Evolutionary conservation across 1,139 yeast genomes (phyloP).

Genomic region (Saccharomyces hybrid): DNA sequence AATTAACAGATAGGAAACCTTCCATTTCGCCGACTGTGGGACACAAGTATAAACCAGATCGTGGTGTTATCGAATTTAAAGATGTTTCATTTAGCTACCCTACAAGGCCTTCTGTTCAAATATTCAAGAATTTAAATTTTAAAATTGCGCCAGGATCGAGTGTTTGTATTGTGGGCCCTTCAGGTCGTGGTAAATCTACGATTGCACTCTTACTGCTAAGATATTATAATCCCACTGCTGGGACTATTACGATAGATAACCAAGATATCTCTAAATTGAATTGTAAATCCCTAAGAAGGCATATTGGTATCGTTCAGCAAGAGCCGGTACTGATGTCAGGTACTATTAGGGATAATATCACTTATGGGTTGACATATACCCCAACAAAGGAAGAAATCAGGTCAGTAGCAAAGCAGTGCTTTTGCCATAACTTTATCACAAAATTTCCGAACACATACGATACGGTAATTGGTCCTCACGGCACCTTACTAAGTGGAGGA

Average conservation of each 20-base stretch:
- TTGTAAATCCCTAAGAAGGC: conserved; percentile 62
- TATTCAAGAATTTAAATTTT: conserved; percentile 59
- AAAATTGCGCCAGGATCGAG: conserved; percentile 75
- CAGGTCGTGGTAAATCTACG: conserved; percentile 93
- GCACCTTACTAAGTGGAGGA: conserved; percentile 82
- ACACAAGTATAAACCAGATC: conserved; percentile 28
- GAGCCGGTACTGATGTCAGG: conserved; percentile 93
- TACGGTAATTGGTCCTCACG: conserved; percentile 79
- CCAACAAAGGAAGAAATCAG: conserved; percentile 53
- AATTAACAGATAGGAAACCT: conserved; percentile 71
- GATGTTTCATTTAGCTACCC: conserved; percentile 75
- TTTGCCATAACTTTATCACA: conserved; percentile 63
- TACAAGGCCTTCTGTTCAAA: conserved; percentile 65
- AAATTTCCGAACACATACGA: conserved; percentile 77
- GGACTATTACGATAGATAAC: conserved; percentile 60
- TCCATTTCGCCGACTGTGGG: conserved; percentile 60
- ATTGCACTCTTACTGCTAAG: conserved; percentile 71
- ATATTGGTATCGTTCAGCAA: conserved; percentile 85
- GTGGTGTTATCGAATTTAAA: conserved; percentile 47
- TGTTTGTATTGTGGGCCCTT: conserved; percentile 91
- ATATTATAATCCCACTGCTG: conserved; percentile 70
- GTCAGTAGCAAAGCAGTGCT: conserved; percentile 69
- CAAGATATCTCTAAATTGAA: conserved; percentile 60
- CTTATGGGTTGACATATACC: conserved; percentile 49
- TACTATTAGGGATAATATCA: conserved; percentile 75